phyloP scores from a whole-genome alignment of 331 rosid genomes.

The Spiraea crenata region DNA sequence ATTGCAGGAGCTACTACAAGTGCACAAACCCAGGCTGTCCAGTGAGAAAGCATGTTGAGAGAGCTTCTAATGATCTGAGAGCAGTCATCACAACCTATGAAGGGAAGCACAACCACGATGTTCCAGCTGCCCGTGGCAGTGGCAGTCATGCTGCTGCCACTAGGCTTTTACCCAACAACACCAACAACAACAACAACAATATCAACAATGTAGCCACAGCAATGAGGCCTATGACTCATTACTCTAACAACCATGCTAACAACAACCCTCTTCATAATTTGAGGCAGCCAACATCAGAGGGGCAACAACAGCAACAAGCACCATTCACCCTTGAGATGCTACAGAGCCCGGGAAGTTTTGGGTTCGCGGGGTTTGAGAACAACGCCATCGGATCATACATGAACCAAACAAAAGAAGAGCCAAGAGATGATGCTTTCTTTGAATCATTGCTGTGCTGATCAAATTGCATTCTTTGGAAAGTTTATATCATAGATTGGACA shows the following conservation, averaged over 20 bases:
- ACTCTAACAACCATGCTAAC: conserved; percentile 32
- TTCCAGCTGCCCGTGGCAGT: conserved; percentile 89
- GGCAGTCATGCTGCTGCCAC: conserved; percentile 57
- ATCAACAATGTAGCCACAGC: conserved; percentile 28
- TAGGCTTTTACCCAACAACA: conserved; percentile 44
- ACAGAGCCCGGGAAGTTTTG: conserved; percentile 44
- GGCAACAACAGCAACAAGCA: conserved; percentile 36
- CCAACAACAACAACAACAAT: conserved; percentile 14
- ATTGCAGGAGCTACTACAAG: conserved; percentile 92
- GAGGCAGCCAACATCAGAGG: conserved; percentile 37
- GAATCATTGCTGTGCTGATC: conserved; percentile 60
- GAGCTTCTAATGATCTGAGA: conserved; percentile 82
- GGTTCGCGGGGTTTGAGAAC: conserved; percentile 42
- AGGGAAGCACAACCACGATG: conserved; percentile 94
- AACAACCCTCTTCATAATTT: conserved; percentile 31
- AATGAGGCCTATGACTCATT: conserved; percentile 39
- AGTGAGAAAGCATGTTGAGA: conserved; percentile 90
- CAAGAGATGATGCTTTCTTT: conserved; percentile 57
- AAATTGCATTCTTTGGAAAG: neutral
- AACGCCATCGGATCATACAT: conserved; percentile 48
- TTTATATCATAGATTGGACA: neutral
- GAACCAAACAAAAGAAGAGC: conserved; percentile 76
- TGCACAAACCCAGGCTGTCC: conserved; percentile 87
- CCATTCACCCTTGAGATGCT: conserved; percentile 53
- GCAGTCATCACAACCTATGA: conserved; percentile 97